Evolutionary conservation across 345 rosid species (phyloP).

Genomic region (Lagerstroemia speciosa): DNA sequence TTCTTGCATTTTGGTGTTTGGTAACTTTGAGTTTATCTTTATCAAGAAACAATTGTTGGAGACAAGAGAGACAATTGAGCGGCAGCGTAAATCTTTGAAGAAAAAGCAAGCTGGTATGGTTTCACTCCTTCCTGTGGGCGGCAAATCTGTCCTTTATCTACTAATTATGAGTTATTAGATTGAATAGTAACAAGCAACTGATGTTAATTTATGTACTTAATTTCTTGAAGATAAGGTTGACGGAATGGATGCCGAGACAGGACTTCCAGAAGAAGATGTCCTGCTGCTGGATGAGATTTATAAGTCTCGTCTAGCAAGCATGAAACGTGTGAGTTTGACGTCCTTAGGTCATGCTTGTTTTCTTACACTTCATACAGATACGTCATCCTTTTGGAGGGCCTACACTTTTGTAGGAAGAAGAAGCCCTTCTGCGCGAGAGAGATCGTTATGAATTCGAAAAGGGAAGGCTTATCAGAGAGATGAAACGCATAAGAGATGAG

Average conservation of each 20-base stretch:
- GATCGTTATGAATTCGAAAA: slow-evolving; percentile 94
- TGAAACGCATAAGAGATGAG: slow-evolving; percentile 96
- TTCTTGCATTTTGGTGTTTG: background rate
- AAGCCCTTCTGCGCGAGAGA: slow-evolving; percentile 80
- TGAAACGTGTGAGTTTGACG: slow-evolving; percentile 71
- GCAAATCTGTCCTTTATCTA: background rate
- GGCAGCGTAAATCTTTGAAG: slow-evolving; percentile 85
- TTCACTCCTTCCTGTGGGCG: background rate
- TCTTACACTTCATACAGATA: background rate
- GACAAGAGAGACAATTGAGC: slow-evolving; percentile 90
- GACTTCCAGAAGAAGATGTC: slow-evolving; percentile 76
- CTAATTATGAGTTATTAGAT: background rate
- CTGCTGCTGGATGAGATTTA: slow-evolving; percentile 86
- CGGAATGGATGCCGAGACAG: slow-evolving; percentile 59
- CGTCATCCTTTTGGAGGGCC: background rate
- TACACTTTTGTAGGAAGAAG: slow-evolving; percentile 64
- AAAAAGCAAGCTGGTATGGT: slow-evolving; percentile 71
- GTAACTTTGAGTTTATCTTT: background rate
- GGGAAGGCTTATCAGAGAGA: slow-evolving; percentile 93
- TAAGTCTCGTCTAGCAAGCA: slow-evolving; percentile 88
- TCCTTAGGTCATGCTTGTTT: background rate
- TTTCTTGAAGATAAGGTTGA: slow-evolving; percentile 79
- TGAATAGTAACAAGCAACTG: slow-evolving; percentile 9
- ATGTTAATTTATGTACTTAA: slow-evolving; percentile 9
- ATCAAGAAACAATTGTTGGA: slow-evolving; percentile 75